Base-by-base conservation (phyloP, 495 filamentous ascomycete species). In the Hypoxylon intermedium region DNA sequence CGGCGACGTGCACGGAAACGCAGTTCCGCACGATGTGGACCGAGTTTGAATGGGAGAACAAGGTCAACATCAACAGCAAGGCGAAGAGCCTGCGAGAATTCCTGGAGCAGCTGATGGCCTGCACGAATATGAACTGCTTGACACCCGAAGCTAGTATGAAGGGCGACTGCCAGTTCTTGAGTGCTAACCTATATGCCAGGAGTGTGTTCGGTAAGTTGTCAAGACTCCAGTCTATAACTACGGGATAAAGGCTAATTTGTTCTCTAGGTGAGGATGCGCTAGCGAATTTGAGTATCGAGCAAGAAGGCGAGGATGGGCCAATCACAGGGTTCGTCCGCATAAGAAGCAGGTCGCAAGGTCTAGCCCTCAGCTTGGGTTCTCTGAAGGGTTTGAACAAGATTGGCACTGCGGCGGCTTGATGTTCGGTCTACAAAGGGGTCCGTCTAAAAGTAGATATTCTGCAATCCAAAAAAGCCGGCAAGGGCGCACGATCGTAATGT, bases 11-110 rank as follows among this genome's bases (percentile, higher is more conserved):
- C 80, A 93, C 90, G 11, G 95, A 99, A 80, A 97, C 93, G 28
- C 92, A 98, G 70, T 99, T 99, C 87, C 85, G 95, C 30, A 96
- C 92, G 18, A 99, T 99, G 95, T 99, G 95, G 95, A 98, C 95
- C 26, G 95, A 99, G 69, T 99, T 99, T 60, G 95, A 99, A 75
- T 99, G 95, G 95, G 95, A 99, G 82, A 99, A 99, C 80, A 99
- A 99, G 84, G 94, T 99, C 69, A 98, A 98, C 78, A 98, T 98
- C 77, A 96, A 96, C 74, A 92, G 89, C 62, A 97, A 97, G 80
- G 92, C 91, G 62, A 95, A 95, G 82, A 88, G 80, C 23, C 80
- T 99, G 48, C 85, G 95, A 41, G 93, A 95, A 7, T 99, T 98
- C 84, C 78, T 99, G 53, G 87, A 91, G 65, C 89, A 95, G 69